phyloP scores from a whole-genome alignment of 176 grass and related monocot species.

The Poa pratensis region DNA sequence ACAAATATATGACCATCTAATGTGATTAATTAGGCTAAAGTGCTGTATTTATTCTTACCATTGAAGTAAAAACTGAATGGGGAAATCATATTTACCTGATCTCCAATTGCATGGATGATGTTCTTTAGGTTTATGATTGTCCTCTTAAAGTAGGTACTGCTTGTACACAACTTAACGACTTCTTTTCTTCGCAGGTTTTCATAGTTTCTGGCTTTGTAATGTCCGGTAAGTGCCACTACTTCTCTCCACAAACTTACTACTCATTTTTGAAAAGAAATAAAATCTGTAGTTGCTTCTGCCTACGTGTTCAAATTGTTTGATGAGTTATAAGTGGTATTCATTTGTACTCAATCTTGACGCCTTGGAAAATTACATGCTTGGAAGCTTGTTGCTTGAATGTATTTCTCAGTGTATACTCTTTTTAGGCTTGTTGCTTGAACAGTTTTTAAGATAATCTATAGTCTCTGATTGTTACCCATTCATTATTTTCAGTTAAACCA shows the following conservation, averaged over 20 bases:
- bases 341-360: neutral
- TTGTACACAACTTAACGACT: neutral
- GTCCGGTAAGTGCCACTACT: conserved; percentile 65
- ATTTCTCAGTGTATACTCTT: neutral
- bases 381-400: conserved; percentile 12
- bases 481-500: neutral
- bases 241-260: neutral
- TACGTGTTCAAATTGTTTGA: conserved; percentile 1
- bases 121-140: neutral
- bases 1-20: neutral
- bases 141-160: conserved; percentile 5
- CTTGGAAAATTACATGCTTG: neutral
- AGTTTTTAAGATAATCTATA: neutral
- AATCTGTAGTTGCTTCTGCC: neutral
- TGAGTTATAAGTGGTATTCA: neutral
- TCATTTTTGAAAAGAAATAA: neutral
- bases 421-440: neutral
- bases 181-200: conserved; percentile 69
- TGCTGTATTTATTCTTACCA: neutral
- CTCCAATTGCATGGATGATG: conserved; percentile 5
- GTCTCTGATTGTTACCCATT: neutral
- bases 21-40: neutral
- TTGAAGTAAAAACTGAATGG: neutral
- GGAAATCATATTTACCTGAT: neutral
- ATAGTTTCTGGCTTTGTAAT: conserved; percentile 80